Evolutionary conservation across 2,329 filamentous ascomycete species (phyloP), one percentile per base, ranked within the genome.

Genomic region (Knufia petricola): DNA sequence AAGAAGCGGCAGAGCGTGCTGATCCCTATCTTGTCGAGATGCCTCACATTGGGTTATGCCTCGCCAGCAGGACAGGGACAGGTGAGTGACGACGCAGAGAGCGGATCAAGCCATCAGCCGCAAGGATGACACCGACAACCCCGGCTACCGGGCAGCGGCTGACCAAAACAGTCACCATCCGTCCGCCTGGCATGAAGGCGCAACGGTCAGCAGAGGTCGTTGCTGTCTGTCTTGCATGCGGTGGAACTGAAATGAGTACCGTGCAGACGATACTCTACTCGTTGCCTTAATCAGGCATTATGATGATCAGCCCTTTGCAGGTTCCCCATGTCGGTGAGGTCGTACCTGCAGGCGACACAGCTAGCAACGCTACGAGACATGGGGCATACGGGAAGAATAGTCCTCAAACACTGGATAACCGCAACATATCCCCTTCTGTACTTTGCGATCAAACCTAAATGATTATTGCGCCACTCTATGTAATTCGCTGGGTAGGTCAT

Each of bases 111-210:
- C 21, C 40, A 31, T 19, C 30, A 38, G n/a, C 20, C 13, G 28
- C 6, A 19, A 31, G 24, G 21, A 15, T n/a, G 19, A 36, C 43
- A 46, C 30, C 12, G 31, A 34, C 43, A 46, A 36, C 43, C 43
- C 37, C 43, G 43, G 43, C 31, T 46, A 20, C n/a, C 20, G 43
- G 43, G 20, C 15, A 37, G 20, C 30, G 30, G 32, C 30, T 32
- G 30, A 19, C 15, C 30, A 37, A n/a, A 46, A 46, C 43, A 37
- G 43, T 37, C 43, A 46, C 17, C 43, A 36, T 24, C 43, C 43
- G 43, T n/a, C 30, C 30, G 32, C 17, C 43, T 20, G 15, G 20
- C 20, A 37, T 36, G 24, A 9, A 9, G 3, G 23, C 23, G 21
- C 24, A 12, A 20, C 15, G 40, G 7, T 43, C 40, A 43, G 40